phyloP scores from a whole-genome alignment of 2,329 filamentous ascomycete genomes.

The Clonostachys sp. region DNA sequence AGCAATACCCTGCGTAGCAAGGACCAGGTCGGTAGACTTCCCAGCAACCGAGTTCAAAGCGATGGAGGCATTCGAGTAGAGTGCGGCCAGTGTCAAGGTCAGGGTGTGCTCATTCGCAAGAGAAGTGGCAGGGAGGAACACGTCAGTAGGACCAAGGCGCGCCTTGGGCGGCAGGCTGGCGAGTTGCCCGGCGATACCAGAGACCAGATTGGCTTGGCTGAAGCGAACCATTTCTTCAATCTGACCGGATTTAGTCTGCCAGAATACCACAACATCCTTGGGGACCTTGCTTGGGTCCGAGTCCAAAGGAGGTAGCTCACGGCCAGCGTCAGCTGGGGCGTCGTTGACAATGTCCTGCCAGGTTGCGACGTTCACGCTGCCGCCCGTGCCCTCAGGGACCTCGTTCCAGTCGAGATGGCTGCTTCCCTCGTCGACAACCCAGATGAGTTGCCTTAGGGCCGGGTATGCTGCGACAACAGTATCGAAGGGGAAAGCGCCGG shows the following conservation, averaged over 20 bases:
- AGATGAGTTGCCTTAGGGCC: constrained; percentile 73
- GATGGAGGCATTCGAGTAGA: constrained; percentile 80
- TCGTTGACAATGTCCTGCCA: constrained; percentile 89
- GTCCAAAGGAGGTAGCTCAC: constrained; percentile 60
- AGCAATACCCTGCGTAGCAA: constrained; percentile 69
- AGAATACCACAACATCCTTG: constrained; percentile 61
- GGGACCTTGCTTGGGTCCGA: constrained; percentile 38
- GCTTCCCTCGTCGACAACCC: constrained; percentile 89
- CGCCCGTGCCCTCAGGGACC: constrained; percentile 70
- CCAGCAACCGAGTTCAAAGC: constrained; percentile 87
- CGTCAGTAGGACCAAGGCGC: constrained; percentile 67
- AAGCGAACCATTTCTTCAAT: constrained; percentile 74
- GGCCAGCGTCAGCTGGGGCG: constrained; percentile 49
- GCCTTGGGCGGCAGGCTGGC: constrained; percentile 71
- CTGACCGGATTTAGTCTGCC: constrained; percentile 48
- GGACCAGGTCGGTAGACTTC: constrained; percentile 61
- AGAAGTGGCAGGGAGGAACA: constrained; percentile 80
- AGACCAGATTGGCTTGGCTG: constrained; percentile 77
- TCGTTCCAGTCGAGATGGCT: constrained; percentile 95
- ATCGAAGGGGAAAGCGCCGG: constrained; percentile 81
- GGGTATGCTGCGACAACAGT: constrained; percentile 64
- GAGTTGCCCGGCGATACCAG: constrained; percentile 76
- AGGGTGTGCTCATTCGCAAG: constrained; percentile 78
- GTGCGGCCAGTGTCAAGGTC: constrained; percentile 72
- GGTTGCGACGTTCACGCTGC: constrained; percentile 75